Percentiles rank a stretch among this genome's conserved stretches.
Conservation (phyloP, 441 rosid species). For the Lepidium campestre region DNA sequence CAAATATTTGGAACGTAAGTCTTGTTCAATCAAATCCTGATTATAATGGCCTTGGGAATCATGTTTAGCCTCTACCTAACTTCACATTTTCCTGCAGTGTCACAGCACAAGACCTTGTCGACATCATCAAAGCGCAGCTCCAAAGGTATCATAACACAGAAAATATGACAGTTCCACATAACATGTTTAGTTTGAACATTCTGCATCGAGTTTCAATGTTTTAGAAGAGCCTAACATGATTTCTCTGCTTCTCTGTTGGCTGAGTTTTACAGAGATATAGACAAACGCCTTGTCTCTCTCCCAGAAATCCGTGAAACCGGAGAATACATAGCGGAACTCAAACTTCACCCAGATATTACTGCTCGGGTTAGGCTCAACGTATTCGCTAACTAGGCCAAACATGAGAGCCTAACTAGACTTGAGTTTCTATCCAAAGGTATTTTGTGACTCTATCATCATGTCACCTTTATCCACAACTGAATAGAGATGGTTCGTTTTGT, state of each 20-base stretch:
- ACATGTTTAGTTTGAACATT: neutral
- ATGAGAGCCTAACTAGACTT: too few relatives aligned
- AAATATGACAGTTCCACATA: neutral
- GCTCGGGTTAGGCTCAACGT: constrained; percentile 64
- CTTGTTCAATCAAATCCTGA: neutral
- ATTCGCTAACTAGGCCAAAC: constrained; percentile 20
- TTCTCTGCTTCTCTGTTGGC: neutral
- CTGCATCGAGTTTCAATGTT: neutral
- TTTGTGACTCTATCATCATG: neutral
- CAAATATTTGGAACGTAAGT: constrained; percentile 83
- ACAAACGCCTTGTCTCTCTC: constrained; percentile 66
- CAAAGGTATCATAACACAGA: constrained; percentile 47
- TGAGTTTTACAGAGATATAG: constrained; percentile 59
- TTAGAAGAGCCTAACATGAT: neutral
- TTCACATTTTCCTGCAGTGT: constrained; percentile 48
- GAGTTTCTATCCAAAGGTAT: neutral
- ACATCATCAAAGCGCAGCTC: constrained; percentile 87
- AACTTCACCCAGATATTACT: constrained; percentile 89
- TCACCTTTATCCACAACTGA: neutral
- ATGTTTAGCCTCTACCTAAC: neutral
- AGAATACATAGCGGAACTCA: constrained; percentile 80
- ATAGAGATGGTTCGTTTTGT: neutral
- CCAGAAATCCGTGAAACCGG: constrained; percentile 94
- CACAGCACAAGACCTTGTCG: constrained; percentile 86
- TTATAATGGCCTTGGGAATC: neutral